Conservation (phyloP, 768 basidiomycete species). For the Aureoboletus auriporus region DNA sequence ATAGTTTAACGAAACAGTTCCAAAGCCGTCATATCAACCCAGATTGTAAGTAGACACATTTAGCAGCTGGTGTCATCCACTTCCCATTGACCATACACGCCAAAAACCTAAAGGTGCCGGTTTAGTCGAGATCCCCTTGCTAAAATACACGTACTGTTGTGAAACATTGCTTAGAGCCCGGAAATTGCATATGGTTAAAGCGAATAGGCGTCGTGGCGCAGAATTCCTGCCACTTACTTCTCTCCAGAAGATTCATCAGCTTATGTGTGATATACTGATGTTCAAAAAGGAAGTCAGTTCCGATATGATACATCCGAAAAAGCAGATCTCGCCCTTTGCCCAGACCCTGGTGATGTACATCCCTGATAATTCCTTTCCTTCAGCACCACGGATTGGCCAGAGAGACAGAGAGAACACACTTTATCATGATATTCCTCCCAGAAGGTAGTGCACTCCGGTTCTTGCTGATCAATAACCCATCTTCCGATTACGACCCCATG, state of each 20-base stretch:
- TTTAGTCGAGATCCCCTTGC: not conserved
- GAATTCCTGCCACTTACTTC: conserved; percentile 30
- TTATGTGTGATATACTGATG: conserved; percentile 25
- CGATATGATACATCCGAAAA: not conserved
- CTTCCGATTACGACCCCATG: conserved; percentile 20
- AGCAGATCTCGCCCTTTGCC: conserved; percentile 12
- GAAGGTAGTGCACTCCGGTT: conserved; percentile 24
- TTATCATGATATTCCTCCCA: conserved; percentile 26
- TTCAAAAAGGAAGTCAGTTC: not conserved
- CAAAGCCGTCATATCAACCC: too few relatives aligned
- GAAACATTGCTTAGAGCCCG: conserved; percentile 15
- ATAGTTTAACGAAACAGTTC: too few relatives aligned
- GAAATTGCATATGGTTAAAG: conserved; percentile 23
- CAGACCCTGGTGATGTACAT: conserved; percentile 21
- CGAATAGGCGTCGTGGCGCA: conserved; percentile 31
- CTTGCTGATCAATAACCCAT: conserved; percentile 24
- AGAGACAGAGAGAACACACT: conserved; percentile 5
- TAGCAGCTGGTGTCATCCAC: conserved; percentile 18
- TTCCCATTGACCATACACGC: conserved; percentile 27
- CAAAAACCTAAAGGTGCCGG: conserved; percentile 8
- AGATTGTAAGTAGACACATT: not conserved
- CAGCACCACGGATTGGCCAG: not conserved
- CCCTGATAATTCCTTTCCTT: conserved; percentile 12
- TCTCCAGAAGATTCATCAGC: conserved; percentile 21
- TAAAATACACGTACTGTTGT: conserved; percentile 5